Evolutionary conservation across 2,329 filamentous ascomycete species (phyloP), one percentile per base, ranked within the genome.

Genomic region (Ophiostoma triangulosporum): DNA sequence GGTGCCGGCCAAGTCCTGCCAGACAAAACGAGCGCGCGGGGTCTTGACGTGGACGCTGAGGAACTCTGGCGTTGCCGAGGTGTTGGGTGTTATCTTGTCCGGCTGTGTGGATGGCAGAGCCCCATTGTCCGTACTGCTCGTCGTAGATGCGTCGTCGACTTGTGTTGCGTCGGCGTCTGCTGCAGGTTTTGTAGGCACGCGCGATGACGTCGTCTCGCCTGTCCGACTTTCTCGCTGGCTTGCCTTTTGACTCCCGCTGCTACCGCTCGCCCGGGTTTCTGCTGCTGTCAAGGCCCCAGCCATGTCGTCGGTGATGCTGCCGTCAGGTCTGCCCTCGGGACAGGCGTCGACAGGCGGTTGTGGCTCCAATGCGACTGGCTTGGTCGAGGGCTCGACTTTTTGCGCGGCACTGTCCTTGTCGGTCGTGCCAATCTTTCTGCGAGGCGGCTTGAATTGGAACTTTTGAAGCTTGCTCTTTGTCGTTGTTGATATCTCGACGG

Each of bases 391-490:
- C 46, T 20, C 26, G 45, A 15, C 26, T 31, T 7, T 32, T 17
- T 17, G 49, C 22, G n/a, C 14, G 20, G 48, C 31, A 20, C 17
- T n/a, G 48, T 32, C 45, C 24, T 48, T 29, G 27, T 35, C 31
- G 14, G 12, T 15, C 8, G 22, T 27, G 11, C 38, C 9, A 4
- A 12, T 51, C 11, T 43, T 51, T 12, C 7, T 17, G n/a, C 27
- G 50, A 14, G 17, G 63, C 14, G 71, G 69, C 51, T 72, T 69
- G 58, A 80, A 83, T 54, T 77, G 76, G 62, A 78, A 78, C 31
- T 68, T 67, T 55, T 74, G 76, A 31, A 84, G 70, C 61, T 83
- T 84, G 57, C 69, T 77, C 62, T 78, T 83, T 11, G 80, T 81
- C 8, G 70, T 70, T 31, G 77, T 71, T 36, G 80, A 83, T 12